Conservation (phyloP, 306 rosid species). For the Prosopis cineraria region DNA sequence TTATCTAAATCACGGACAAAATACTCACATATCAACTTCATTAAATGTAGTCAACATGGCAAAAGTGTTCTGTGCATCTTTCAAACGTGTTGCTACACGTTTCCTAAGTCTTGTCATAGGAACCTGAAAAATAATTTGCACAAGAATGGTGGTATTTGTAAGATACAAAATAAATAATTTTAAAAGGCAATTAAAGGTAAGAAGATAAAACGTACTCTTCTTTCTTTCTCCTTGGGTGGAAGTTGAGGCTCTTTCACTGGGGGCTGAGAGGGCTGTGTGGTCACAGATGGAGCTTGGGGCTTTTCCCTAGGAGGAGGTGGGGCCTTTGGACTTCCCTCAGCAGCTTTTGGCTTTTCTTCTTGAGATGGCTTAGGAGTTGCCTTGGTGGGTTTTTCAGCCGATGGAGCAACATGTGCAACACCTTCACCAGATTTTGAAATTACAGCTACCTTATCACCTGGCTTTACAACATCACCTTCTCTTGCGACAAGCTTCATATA, state of each 20-base stretch:
- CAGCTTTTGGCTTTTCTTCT: constrained; percentile 38
- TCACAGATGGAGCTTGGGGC: constrained; percentile 38
- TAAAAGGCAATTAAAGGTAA: not conserved
- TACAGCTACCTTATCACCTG: constrained; percentile 61
- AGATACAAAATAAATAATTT: not conserved
- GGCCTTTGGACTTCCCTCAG: constrained; percentile 37
- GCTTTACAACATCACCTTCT: constrained; percentile 67
- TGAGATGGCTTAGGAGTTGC: constrained; percentile 43
- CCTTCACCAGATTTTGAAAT: constrained; percentile 65
- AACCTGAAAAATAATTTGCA: constrained; percentile 41
- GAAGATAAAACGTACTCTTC: constrained; percentile 52
- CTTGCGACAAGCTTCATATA: constrained; percentile 50
- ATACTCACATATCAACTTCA: constrained; percentile 65
- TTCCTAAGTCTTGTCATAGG: constrained; percentile 76
- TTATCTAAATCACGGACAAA: not conserved
- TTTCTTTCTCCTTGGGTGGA: constrained; percentile 59
- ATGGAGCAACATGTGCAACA: constrained; percentile 44
- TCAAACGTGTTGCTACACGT: constrained; percentile 68
- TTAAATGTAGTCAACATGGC: constrained; percentile 72
- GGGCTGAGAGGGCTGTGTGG: constrained; percentile 34
- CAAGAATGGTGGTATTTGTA: not conserved
- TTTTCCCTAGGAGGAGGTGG: constrained; percentile 33
- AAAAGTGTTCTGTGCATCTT: constrained; percentile 70
- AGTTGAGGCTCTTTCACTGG: constrained; percentile 36
- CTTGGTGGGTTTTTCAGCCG: constrained; percentile 39